Evolutionary conservation across 2,329 filamentous ascomycete genomes (phyloP).

Genomic region (Uncinocarpus reesii): DNA sequence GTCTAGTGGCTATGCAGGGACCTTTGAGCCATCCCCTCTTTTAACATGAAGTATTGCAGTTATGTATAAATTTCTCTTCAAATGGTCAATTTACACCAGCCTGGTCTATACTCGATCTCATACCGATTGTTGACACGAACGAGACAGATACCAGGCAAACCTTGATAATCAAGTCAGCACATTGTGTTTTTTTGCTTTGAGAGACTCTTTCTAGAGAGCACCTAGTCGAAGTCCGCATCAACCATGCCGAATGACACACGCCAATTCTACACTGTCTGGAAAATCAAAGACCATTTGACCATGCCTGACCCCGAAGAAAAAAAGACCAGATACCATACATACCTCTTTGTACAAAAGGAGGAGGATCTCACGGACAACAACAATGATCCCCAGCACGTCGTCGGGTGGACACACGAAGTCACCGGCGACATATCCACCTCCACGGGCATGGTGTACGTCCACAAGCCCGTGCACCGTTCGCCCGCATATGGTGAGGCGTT

Average conservation of each 20-base stretch:
- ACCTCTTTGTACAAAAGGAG: slow-evolving; percentile 5
- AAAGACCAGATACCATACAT: slow-evolving; percentile 11
- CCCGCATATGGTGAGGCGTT: slow-evolving; percentile 1
- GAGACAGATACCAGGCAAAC: too few relatives aligned
- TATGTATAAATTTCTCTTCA: too few relatives aligned
- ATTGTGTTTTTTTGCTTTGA: too few relatives aligned
- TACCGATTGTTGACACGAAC: too few relatives aligned
- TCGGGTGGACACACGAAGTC: slow-evolving; percentile 13
- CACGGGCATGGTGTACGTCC: slow-evolving; percentile 9
- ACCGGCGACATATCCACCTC: slow-evolving; percentile 11
- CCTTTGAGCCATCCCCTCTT: too few relatives aligned
- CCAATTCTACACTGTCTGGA: slow-evolving; percentile 6
- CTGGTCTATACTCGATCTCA: too few relatives aligned
- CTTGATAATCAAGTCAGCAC: too few relatives aligned
- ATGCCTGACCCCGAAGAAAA: slow-evolving; percentile 12
- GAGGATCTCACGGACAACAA: neutral
- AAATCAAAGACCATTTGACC: slow-evolving; percentile 9
- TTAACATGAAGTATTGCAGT: too few relatives aligned
- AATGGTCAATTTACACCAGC: too few relatives aligned
- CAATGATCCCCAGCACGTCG: slow-evolving; percentile 15
- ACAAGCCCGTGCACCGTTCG: neutral
- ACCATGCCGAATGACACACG: neutral
- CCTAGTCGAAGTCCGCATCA: neutral
- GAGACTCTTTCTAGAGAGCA: too few relatives aligned
- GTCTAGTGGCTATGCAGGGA: too few relatives aligned